A percentile compares a stretch with the other conserved stretches of the same genome.
These are phyloP conservation scores for Sphagnum contortum DNA, from an alignment of 225 moss, liverwort and hornwort species.

Conservation along the genomic window DNA sequence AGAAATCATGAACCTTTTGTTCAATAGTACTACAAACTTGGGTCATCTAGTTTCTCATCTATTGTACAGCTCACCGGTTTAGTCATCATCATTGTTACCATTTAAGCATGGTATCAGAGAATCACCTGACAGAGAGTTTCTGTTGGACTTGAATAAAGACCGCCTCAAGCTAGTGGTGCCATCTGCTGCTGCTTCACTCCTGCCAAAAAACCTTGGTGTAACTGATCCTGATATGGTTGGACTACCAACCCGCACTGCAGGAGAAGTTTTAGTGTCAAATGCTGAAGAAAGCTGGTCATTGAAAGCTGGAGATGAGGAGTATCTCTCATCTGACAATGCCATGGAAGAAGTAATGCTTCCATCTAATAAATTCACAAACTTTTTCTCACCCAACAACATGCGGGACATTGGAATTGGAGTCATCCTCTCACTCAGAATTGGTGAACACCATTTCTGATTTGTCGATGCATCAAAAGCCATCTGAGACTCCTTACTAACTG, in stretches of 20 bases:
- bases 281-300: conserved; percentile 4
- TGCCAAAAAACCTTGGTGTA: conserved; percentile 15
- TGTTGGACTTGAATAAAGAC: conserved; percentile 29
- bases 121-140: not conserved
- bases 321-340: no score
- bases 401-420: no score
- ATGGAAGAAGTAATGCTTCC: no score
- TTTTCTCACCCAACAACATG: no score
- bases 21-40: conserved; percentile 14
- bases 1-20: conserved; percentile 8
- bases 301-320: not conserved
- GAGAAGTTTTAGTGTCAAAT: conserved; percentile 19
- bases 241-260: conserved; percentile 36
- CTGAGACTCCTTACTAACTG: no score
- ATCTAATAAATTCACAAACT: no score
- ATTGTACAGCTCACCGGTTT: conserved; percentile 12
- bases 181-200: conserved; percentile 8
- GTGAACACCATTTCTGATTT: no score
- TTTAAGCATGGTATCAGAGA: conserved; percentile 5
- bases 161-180: conserved; percentile 21
- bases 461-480: no score
- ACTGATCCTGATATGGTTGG: conserved; percentile 18
- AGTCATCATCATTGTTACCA: conserved; percentile 12
- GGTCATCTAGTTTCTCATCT: conserved; percentile 17
- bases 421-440: no score